phyloP scores from a whole-genome alignment of 176 grass and related monocot species.

The Eleusine coracana region DNA sequence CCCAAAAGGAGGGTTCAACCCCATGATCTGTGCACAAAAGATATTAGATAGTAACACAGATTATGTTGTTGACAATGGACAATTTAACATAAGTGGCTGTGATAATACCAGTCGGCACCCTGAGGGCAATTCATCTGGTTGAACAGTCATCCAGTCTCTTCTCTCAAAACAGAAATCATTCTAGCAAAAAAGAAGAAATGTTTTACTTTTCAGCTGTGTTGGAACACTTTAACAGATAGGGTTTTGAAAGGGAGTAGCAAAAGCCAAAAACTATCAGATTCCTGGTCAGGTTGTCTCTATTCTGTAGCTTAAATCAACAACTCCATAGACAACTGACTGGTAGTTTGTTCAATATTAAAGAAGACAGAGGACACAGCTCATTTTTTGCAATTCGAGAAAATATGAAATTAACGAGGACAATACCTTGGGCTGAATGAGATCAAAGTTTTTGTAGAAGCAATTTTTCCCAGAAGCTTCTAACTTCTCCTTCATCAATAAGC shows the following conservation, averaged over 20 bases:
- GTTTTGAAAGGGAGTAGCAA: slow-evolving; percentile 7
- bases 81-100: slow-evolving; percentile 16
- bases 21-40: slow-evolving; percentile 75
- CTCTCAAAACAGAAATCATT: slow-evolving; percentile 93
- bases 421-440: slow-evolving; percentile 88
- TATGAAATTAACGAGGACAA: slow-evolving; percentile 3
- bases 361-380: background rate
- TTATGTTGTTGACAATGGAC: slow-evolving; percentile 10
- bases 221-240: background rate
- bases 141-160: slow-evolving; percentile 90
- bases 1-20: slow-evolving; percentile 94
- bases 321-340: background rate
- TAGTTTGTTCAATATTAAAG: background rate
- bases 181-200: slow-evolving; percentile 50
- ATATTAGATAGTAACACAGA: slow-evolving; percentile 3
- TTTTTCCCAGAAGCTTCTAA: slow-evolving; percentile 72
- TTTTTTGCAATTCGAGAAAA: slow-evolving; percentile 7
- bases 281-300: background rate
- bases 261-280: slow-evolving; percentile 19
- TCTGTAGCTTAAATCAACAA: slow-evolving; percentile 5
- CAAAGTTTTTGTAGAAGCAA: slow-evolving; percentile 92
- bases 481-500: slow-evolving; percentile 79
- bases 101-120: slow-evolving; percentile 73
- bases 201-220: slow-evolving; percentile 3
- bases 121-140: slow-evolving; percentile 70